phyloP scores from a whole-genome alignment of 208 protist species.

The Crithidia brevicula region DNA sequence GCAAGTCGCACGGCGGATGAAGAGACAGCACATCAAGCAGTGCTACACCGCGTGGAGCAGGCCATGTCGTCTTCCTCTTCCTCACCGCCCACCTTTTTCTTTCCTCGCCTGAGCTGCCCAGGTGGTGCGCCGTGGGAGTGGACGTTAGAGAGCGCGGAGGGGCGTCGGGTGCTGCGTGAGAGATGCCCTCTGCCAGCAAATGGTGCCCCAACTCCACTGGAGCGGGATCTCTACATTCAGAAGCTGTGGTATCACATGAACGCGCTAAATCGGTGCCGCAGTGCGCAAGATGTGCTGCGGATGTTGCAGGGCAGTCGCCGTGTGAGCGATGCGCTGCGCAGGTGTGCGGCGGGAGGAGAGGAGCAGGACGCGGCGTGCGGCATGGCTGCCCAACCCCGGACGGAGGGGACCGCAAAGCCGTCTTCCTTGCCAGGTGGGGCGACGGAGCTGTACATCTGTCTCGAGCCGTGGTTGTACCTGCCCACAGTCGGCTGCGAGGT shows the following conservation, averaged over 20 bases:
- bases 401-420: background rate
- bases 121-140: slow-evolving; percentile 89
- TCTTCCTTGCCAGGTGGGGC: too few relatives aligned
- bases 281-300: slow-evolving; percentile 48
- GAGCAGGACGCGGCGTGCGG: background rate
- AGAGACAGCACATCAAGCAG: background rate
- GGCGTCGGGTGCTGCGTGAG: slow-evolving; percentile 46
- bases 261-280: slow-evolving; percentile 67
- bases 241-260: slow-evolving; percentile 76
- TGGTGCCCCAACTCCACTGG: slow-evolving; percentile 81
- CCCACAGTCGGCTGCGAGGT: slow-evolving; percentile 78
- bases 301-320: slow-evolving; percentile 51
- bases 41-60: slow-evolving; percentile 32
- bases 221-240: slow-evolving; percentile 79
- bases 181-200: slow-evolving; percentile 71
- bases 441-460: slow-evolving; percentile 51
- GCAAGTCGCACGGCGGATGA: background rate
- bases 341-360: background rate
- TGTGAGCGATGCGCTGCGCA: slow-evolving; percentile 42
- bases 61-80: background rate
- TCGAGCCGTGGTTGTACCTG: slow-evolving; percentile 80
- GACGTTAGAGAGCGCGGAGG: slow-evolving; percentile 34
- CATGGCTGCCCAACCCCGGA: slow-evolving; percentile 5
- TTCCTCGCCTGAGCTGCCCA: slow-evolving; percentile 72
- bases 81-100: slow-evolving; percentile 27